Base-by-base conservation (phyloP, 2,329 filamentous ascomycete species). In the Paraphaeosphaeria minitans region DNA sequence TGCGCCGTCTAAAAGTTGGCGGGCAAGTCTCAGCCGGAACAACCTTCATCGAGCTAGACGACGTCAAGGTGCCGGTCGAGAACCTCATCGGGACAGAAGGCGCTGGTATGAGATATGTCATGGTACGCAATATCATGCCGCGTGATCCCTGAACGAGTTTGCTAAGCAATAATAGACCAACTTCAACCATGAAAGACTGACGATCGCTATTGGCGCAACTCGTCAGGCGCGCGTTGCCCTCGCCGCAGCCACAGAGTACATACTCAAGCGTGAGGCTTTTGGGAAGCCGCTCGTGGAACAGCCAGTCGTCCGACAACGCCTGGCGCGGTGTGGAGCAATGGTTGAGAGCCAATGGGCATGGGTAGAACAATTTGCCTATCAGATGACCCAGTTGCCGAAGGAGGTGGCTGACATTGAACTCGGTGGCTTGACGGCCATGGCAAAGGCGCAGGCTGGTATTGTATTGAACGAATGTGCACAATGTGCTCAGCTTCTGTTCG, bases 381-480 rank as follows among this genome's bases (percentile, higher is more conserved):
- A 88, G 75, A 84, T 92, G 80, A 84, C 82, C 1, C 81, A 87
- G 59, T 74, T 92, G 74, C 76, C 76, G 21, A 85, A 86, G 66
- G 80, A 81, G 48, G 81, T 82, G n/a, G 86, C 85, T 9, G 86
- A 89, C 67, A 76, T 81, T 2, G 83, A 90, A 68, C 79, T 93
- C 1, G 90, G 90, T 0, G 90, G 90, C 0, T 75, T 91, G 68
- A 92, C 89, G 2, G 90, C 89, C 2, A 78, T 91, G 73, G 84
- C 85, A 14, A 93, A 93, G 77, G 90, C 89, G 1, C 87, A 91
- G 68, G 83, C 85, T 0, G 90, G 87, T 1, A 88, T 90, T 63
- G 88, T 92, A 13, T 66, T 92, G 46, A 88, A 89, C 62, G 87
- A 90, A 71, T 90, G 88, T 70, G 88, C 89, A 3, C 84, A 88